Evolutionary conservation across 2,329 filamentous ascomycete species (phyloP).

Genomic region (Aureobasidium sp.): DNA sequence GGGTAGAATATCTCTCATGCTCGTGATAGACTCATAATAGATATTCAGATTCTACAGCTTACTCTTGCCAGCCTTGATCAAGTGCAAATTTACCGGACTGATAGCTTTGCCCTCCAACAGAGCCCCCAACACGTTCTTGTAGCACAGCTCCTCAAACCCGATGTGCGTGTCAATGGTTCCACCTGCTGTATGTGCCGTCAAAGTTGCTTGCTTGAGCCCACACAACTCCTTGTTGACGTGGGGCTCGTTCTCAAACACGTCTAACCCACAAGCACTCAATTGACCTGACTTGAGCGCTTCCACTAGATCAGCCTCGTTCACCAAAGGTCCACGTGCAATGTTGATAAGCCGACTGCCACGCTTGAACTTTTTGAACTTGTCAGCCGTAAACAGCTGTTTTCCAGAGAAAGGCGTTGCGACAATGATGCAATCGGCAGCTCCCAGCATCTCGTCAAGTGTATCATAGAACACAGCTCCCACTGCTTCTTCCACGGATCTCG

Average conservation of each 20-base stretch:
- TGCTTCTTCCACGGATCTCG: slow-evolving; percentile 36
- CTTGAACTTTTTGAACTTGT: slow-evolving; percentile 47
- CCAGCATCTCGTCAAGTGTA: slow-evolving; percentile 47
- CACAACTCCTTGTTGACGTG: slow-evolving; percentile 41
- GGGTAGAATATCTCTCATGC: too few species aligned
- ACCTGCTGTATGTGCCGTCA: slow-evolving; percentile 35
- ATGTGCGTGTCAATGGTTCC: slow-evolving; percentile 34
- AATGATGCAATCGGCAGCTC: slow-evolving; percentile 52
- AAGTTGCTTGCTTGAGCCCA: slow-evolving; percentile 35
- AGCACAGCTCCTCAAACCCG: slow-evolving; percentile 35
- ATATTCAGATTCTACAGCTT: neutral
- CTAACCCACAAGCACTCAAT: slow-evolving; percentile 51
- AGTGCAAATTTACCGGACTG: slow-evolving; percentile 6
- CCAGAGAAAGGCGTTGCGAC: slow-evolving; percentile 53
- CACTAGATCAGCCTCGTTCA: slow-evolving; percentile 58
- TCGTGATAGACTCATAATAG: too few species aligned
- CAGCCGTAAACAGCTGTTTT: slow-evolving; percentile 43
- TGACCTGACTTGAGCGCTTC: slow-evolving; percentile 49
- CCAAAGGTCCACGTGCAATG: slow-evolving; percentile 56
- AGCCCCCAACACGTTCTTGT: slow-evolving; percentile 30
- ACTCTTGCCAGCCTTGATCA: slow-evolving; percentile 11
- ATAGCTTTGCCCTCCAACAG: slow-evolving; percentile 2
- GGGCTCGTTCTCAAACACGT: slow-evolving; percentile 54
- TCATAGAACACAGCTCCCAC: slow-evolving; percentile 49
- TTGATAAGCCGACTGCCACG: slow-evolving; percentile 56